phyloP scores from a whole-genome alignment of 2,329 filamentous ascomycete genomes.

The Talaromyces pinophilus region DNA sequence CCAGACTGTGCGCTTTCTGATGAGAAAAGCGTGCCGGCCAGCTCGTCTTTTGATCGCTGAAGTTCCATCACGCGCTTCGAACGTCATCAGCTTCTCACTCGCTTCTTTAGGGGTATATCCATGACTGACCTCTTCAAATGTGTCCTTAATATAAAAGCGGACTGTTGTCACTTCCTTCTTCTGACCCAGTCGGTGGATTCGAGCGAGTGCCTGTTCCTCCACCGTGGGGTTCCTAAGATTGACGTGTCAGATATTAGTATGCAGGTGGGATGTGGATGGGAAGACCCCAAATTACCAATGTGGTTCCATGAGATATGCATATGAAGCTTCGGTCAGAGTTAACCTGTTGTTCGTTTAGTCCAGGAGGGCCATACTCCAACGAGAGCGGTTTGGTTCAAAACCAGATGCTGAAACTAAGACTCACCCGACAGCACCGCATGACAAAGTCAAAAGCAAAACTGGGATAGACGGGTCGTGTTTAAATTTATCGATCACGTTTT shows the following conservation, averaged over 20 bases:
- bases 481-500: neutral
- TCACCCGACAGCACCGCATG: neutral
- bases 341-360: neutral
- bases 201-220: neutral
- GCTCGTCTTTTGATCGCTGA: neutral
- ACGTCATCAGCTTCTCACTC: neutral
- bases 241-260: neutral
- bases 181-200: neutral
- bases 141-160: neutral
- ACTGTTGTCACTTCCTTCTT: neutral
- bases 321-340: neutral
- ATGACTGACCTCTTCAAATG: neutral
- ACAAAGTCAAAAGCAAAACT: neutral
- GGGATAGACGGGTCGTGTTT: neutral
- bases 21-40: neutral
- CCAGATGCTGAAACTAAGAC: neutral
- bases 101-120: fast-evolving
- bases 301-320: neutral
- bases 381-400: neutral
- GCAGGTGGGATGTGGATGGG: neutral
- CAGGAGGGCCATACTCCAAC: neutral
- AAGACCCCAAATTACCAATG: neutral
- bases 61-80: neutral
- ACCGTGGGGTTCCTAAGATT: neutral
- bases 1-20: neutral